Base-by-base conservation (phyloP, 768 basidiomycete species). In the Nidularia pulvinata region DNA sequence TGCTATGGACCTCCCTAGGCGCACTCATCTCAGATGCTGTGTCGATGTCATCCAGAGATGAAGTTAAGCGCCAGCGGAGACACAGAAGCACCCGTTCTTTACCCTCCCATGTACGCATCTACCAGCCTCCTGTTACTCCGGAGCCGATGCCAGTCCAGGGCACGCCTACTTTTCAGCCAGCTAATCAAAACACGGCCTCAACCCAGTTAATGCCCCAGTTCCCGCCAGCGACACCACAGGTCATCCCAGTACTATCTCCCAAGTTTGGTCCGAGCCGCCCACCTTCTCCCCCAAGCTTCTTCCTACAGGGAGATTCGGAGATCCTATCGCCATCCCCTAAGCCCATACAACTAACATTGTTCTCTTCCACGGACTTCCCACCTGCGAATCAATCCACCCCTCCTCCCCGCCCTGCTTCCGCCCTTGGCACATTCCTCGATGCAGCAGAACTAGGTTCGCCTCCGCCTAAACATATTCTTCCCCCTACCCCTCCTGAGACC, bases 261-360 rank as follows among this genome's bases (percentile, higher is more conserved):
- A 42, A 59, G 53, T 58, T 66, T 48, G 57, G 57, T 39, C 57
- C 49, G 49, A 65, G 61, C 22, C 64, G 57, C 45, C 74, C 74
- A 14, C 60, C 70, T 33, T 67, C 74, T 1, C 74, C 74, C 11
- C 74, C 74, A 13, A 75, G 72, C 51, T 68, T 71, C 59, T 76
- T 74, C 55, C 65, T 74, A 6, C 65, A 73, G 36, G 70, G 65
- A 50, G 64, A 61, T 19, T 66, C 68, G 1, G 66, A 65, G 10
- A 7, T 7, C 22, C 49, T 60, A 19, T 47, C 59, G 35, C 61
- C 65, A 30, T 65, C 72, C 37, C 68, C 74, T 6, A 61, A 65
- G 50, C 64, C 67, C n/a, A 58, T 64, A 11, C 65, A 68, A 39
- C 55, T 68, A n/a, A 60, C 61, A 48, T 53, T 57, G n/a, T 54